Base-by-base conservation (phyloP, 1,284 basidiomycete species). In the Ceratobasidium sp. region DNA sequence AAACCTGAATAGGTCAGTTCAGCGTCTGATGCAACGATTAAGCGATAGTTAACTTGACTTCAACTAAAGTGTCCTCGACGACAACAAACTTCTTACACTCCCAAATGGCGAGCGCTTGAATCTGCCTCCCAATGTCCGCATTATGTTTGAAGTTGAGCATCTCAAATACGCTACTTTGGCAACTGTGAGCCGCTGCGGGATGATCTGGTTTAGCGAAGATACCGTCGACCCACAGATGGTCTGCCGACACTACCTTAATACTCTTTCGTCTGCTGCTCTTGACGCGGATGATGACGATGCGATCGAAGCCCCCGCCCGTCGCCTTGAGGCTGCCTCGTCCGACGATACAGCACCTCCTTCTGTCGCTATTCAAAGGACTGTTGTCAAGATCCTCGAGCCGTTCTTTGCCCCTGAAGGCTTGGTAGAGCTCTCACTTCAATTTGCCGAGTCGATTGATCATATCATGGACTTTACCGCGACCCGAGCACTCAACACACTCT, bases 121-220 rank as follows among this genome's bases (percentile, higher is more conserved):
- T 83, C 89, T 99, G 56, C 98, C 98, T 1, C 90, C 95, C 2
- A 99, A 99, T 83, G 97, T 99, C 33, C 93, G 98, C 79, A 97
- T 99, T 86, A 97, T 99, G 96, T 99, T 99, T 84, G 98, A 99
- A 85, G 98, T 99, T 77, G 98, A 99, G 86, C 96, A 97, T 85
- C 91, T 99, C 81, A 95, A 93, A 83, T 99, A 98, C 85, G 98
- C 98, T 0, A 99, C 98, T 0, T 91, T 96, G 66, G 98, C 98
- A 9, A 99, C 98, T 18, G 98, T 99, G 87, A 98, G 96, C 91
- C 97, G 98, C 77, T 99, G 98, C 85, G 98, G 98, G 85, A 99
- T 99, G 98, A 97, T 99, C 83, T 99, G 98, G 98, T 99, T 99
- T 87, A 98, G 96, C 84, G 96, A 98, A 79, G 97, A 98, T 80